Conservation (phyloP, 2,329 filamentous ascomycete genomes). For the Clathrospora elynae region DNA sequence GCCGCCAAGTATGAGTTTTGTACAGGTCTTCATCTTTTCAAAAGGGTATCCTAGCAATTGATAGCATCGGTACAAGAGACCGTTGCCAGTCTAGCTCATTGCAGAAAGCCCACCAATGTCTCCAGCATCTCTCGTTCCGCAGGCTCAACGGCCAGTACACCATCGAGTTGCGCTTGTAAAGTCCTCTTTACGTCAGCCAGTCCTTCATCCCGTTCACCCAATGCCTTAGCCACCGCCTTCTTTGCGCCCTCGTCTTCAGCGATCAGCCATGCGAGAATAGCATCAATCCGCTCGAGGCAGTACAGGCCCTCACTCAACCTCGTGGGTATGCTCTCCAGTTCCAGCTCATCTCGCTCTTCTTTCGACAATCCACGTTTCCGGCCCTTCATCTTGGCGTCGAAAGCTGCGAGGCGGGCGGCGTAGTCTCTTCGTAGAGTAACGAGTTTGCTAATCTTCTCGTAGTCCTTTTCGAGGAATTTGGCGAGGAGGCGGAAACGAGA, state of each 20-base stretch:
- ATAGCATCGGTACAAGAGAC: no score
- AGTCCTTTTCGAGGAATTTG: conserved; percentile 95
- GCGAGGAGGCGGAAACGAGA: conserved; percentile 82
- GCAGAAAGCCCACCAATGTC: conserved; percentile 55
- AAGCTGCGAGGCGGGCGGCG: conserved; percentile 62
- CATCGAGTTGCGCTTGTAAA: conserved; percentile 70
- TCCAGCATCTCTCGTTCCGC: conserved; percentile 68
- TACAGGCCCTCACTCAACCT: conserved; percentile 85
- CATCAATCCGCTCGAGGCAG: conserved; percentile 80
- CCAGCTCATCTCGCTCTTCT: conserved; percentile 65
- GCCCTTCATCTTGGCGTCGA: conserved; percentile 66
- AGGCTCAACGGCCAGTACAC: conserved; percentile 58
- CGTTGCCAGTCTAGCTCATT: no score
- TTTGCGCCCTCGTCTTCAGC: conserved; percentile 84
- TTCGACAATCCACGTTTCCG: conserved; percentile 61
- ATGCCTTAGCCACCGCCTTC: conserved; percentile 64
- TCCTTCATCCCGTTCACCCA: conserved; percentile 71
- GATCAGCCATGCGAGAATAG: conserved; percentile 85
- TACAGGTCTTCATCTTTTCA: no score
- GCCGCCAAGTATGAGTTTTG: no score
- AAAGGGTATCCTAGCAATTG: no score
- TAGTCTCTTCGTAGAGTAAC: conserved; percentile 75
- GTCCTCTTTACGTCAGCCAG: conserved; percentile 68
- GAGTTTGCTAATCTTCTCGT: conserved; percentile 79
- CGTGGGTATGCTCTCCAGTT: conserved; percentile 73